phyloP scores from a whole-genome alignment of 2,329 filamentous ascomycete species.

The Knoxdaviesia proteae region DNA sequence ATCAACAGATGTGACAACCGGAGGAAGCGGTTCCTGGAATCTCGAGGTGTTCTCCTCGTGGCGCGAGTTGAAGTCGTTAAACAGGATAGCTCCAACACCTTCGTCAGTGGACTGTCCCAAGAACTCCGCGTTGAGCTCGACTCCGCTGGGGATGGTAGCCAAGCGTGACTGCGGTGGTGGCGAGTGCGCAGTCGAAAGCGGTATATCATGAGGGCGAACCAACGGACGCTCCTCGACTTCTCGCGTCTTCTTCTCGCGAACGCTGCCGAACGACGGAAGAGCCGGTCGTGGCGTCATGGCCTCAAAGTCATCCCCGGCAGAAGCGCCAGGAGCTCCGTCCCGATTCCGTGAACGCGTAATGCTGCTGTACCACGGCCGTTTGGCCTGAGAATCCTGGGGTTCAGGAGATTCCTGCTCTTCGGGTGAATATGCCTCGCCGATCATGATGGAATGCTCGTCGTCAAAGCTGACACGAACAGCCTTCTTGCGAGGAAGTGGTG shows the following conservation, averaged over 20 bases:
- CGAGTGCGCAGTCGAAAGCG: too few species aligned
- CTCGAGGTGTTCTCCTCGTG: conserved; percentile 34
- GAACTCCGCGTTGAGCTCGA: conserved; percentile 4
- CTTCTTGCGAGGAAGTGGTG: conserved; percentile 31
- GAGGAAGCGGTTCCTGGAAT: conserved; percentile 44
- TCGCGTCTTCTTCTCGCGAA: conserved; percentile 39
- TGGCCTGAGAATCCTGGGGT: conserved; percentile 18
- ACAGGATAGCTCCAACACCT: conserved; percentile 31
- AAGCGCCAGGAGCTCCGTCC: conserved; percentile 8
- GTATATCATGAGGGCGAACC: conserved; percentile 27
- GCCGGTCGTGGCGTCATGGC: conserved; percentile 56
- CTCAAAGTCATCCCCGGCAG: conserved; percentile 36
- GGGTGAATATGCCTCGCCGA: conserved; percentile 23
- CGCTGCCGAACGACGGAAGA: conserved; percentile 54
- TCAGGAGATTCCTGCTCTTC: conserved; percentile 18
- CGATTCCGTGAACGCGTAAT: conserved; percentile 14
- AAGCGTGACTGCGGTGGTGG: background rate
- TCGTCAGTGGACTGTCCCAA: conserved; percentile 38
- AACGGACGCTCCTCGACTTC: conserved; percentile 34
- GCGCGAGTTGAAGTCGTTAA: conserved; percentile 30
- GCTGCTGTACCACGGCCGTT: conserved; percentile 29
- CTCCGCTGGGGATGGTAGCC: conserved; percentile 5
- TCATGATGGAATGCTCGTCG: conserved; percentile 35
- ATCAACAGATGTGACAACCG: conserved; percentile 50
- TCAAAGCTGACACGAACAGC: conserved; percentile 61